A percentile compares a stretch with the other conserved stretches of the same genome.
phyloP scores from a whole-genome alignment of 164 flowering plant species.

The Malania oleifera region DNA sequence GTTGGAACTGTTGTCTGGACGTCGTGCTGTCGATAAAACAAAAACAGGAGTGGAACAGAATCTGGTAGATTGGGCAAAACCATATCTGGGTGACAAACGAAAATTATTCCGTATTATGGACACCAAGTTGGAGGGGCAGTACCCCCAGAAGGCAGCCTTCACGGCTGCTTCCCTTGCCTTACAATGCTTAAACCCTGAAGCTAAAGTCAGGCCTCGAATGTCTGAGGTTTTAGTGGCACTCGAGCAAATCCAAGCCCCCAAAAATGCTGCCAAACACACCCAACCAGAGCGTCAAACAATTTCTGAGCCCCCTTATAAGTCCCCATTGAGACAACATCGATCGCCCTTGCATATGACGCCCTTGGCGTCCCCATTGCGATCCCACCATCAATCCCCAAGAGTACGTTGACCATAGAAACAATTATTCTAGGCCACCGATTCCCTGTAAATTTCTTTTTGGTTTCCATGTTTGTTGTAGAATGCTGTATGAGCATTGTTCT shows the following conservation, averaged over 20 bases:
- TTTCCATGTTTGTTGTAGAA: slow-evolving; percentile 1
- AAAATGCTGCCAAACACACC: slow-evolving; percentile 25
- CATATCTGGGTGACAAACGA: slow-evolving; percentile 51
- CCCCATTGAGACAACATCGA: slow-evolving; percentile 30
- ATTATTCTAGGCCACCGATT: neutral
- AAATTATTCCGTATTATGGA: slow-evolving; percentile 69
- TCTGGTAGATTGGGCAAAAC: slow-evolving; percentile 73
- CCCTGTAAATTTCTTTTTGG: slow-evolving; percentile 5
- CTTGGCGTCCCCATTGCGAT: slow-evolving; percentile 24
- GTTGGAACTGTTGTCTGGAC: slow-evolving; percentile 59
- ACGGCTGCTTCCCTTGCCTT: slow-evolving; percentile 56
- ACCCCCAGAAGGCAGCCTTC: slow-evolving; percentile 65
- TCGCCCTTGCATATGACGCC: slow-evolving; percentile 33
- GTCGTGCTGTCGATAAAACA: slow-evolving; percentile 50
- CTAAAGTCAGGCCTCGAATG: slow-evolving; percentile 66
- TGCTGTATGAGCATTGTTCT: neutral
- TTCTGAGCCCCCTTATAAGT: slow-evolving; percentile 17
- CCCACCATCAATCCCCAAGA: slow-evolving; percentile 20
- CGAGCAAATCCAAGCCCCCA: slow-evolving; percentile 52
- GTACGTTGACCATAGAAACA: slow-evolving; percentile 10
- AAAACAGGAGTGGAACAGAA: slow-evolving; percentile 48
- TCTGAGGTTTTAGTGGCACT: slow-evolving; percentile 53
- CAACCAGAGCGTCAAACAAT: slow-evolving; percentile 21
- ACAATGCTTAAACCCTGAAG: slow-evolving; percentile 51
- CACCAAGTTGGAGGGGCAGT: slow-evolving; percentile 43